These are phyloP conservation scores for Alternaria solani DNA, from an alignment of 2,329 filamentous ascomycete species.

Conservation along the genomic window DNA sequence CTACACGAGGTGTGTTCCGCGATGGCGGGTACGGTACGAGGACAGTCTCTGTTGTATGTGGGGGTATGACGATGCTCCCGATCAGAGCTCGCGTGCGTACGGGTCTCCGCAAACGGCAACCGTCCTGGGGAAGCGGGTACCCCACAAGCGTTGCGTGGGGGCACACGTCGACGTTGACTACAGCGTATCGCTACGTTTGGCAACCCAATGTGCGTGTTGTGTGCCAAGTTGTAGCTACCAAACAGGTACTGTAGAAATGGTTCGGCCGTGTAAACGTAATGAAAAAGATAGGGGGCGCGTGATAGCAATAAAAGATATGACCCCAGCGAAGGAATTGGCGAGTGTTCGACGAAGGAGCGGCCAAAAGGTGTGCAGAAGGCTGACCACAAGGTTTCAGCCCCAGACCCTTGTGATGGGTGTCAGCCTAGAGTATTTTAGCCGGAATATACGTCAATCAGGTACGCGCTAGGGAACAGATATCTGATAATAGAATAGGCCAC, in stretches of 20 bases:
- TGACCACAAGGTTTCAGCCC: conserved; percentile 2
- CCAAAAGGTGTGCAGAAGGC: neutral
- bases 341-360: neutral
- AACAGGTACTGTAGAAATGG: neutral
- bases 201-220: neutral
- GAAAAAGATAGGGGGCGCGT: neutral
- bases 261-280: conserved; percentile 1
- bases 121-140: conserved; percentile 1
- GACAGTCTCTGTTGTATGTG: neutral
- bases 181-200: neutral
- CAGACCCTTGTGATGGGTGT: neutral
- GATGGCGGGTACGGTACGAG: neutral
- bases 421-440: neutral
- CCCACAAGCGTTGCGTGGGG: conserved; percentile 2
- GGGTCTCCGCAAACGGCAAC: conserved; percentile 8
- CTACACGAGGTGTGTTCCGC: neutral
- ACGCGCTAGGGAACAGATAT: neutral
- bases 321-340: neutral
- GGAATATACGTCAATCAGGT: neutral
- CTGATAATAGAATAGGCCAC: neutral
- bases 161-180: neutral
- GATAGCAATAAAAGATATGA: neutral
- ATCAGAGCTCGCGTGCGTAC: neutral
- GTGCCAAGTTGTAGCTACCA: neutral
- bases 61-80: neutral